These are phyloP conservation scores for Elsinoe australis DNA, from an alignment of 2,329 filamentous ascomycete species.

Conservation along the genomic window DNA sequence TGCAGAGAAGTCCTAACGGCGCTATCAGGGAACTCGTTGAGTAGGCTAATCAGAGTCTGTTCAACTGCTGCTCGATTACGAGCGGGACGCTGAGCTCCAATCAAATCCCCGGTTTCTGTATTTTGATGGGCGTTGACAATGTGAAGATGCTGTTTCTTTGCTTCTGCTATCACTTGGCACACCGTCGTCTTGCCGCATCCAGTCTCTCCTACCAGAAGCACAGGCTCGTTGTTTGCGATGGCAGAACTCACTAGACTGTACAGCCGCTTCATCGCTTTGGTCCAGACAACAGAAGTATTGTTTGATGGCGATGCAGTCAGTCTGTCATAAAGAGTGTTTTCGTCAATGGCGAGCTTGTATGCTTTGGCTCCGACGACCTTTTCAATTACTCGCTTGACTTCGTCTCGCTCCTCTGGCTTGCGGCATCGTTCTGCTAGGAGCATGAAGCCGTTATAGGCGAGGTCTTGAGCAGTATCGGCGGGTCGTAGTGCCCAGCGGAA, in stretches of 20 bases:
- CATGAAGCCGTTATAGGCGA: slow-evolving; percentile 93
- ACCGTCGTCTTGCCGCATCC: slow-evolving; percentile 97
- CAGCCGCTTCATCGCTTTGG: slow-evolving; percentile 81
- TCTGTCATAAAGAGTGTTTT: slow-evolving; percentile 61
- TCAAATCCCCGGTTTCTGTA: slow-evolving; percentile 92
- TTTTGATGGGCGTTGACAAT: slow-evolving; percentile 98
- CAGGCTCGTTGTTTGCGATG: slow-evolving; percentile 82
- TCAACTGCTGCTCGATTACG: slow-evolving; percentile 72
- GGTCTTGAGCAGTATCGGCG: slow-evolving; percentile 76
- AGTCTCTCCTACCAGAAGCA: slow-evolving; percentile 90
- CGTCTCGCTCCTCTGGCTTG: slow-evolving; percentile 75
- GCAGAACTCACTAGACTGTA: slow-evolving; percentile 85
- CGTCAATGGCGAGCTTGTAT: slow-evolving; percentile 63
- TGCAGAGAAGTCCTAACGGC: slow-evolving; percentile 25
- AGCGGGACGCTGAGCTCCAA: slow-evolving; percentile 87
- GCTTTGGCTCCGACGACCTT: slow-evolving; percentile 62
- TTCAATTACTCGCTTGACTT: slow-evolving; percentile 83
- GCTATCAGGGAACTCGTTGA: slow-evolving; percentile 17
- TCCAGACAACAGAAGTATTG: slow-evolving; percentile 75
- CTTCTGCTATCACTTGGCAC: slow-evolving; percentile 82
- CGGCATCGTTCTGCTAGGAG: slow-evolving; percentile 88
- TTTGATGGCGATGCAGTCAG: slow-evolving; percentile 35
- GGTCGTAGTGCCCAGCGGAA: slow-evolving; percentile 89
- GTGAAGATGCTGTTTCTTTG: slow-evolving; percentile 65
- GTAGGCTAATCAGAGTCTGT: slow-evolving; percentile 58